Conservation (phyloP, 495 filamentous ascomycete species). For the Penicillium mononematosum region DNA sequence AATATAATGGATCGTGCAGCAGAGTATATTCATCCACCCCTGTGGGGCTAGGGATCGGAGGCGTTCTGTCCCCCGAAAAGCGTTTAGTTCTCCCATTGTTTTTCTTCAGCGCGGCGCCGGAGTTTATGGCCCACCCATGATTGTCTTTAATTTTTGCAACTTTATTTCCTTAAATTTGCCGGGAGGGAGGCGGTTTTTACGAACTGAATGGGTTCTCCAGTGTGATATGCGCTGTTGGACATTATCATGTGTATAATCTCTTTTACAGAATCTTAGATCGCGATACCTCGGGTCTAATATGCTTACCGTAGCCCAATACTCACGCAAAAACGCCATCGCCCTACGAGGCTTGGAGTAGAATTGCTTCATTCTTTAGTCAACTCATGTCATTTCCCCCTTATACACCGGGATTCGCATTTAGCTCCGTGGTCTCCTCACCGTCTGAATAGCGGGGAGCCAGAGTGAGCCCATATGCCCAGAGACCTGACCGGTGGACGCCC, state of each 20-base stretch:
- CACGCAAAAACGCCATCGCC: conserved; percentile 32
- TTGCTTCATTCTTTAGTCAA: conserved; percentile 29
- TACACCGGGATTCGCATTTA: neutral
- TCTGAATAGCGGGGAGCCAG: neutral
- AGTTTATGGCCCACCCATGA: conserved; percentile 17
- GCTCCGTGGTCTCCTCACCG: neutral
- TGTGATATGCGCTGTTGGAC: neutral
- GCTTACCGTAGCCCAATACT: conserved; percentile 29
- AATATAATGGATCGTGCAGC: conserved; percentile 47
- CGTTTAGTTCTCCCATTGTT: neutral
- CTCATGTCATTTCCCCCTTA: conserved; percentile 13
- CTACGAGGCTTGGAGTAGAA: conserved; percentile 47
- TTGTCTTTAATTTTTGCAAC: neutral
- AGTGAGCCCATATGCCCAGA: conserved; percentile 21
- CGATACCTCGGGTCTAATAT: neutral
- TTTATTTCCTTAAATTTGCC: neutral
- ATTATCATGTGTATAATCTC: neutral
- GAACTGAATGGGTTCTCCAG: neutral
- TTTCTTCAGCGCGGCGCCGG: conserved; percentile 16
- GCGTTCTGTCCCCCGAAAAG: neutral
- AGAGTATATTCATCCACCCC: conserved; percentile 50
- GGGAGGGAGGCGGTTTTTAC: neutral
- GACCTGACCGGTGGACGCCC: neutral
- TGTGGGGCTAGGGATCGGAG: conserved; percentile 38
- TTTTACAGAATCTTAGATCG: neutral